Base-by-base conservation (phyloP, 139 green algal genomes). In the Tetraselmis striata region DNA sequence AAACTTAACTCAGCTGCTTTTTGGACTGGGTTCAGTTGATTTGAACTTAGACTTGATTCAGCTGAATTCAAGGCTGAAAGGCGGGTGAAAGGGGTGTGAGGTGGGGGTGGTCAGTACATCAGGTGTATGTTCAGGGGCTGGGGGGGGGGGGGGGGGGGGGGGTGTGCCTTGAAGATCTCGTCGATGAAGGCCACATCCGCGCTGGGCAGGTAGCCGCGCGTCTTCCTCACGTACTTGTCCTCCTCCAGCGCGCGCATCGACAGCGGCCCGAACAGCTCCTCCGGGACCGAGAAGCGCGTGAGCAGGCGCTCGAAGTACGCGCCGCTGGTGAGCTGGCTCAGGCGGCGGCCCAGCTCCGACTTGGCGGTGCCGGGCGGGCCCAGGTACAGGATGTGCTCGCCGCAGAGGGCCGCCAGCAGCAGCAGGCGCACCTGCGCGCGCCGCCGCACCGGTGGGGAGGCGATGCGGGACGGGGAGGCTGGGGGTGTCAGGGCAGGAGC, bases 201-300 rank as follows among this genome's bases (percentile, higher is more conserved):
- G 23, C 85, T 86, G 28, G 93, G 95, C 76, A 98, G 91, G 90
- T 97, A 99, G 29, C 96, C 95, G 59, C 93, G 88, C 1, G 90
- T 97, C 86, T 98, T 87, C 2, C 96, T 84, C 30, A 97, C 86
- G 85, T 99, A 98, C 77, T 91, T 77, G 85, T 98, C 95, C 5
- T 96, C 88, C 84, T 98, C 95, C 28, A 98, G 89, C 25, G 88
- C 90, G 26, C 87, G 86, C 94, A 98, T 97, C n/a, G 89, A 95
- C 67, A 98, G 84, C 0, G 95, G 95, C 0, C 94, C 95, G 87
- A 98, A 98, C 45, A 98, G 88, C 88, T 98, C 95, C 88, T 98
- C 94, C 23, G 94, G 95, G 26, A 98, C 94, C 25, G 88, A 94
- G 85, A 97, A 98, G n/a, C 93, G 89, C 2, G 94, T 98, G 31